Evolutionary conservation across 306 rosid genomes (phyloP), one percentile per base, ranked within the genome.

Genomic region (Begonia peltatifolia): DNA sequence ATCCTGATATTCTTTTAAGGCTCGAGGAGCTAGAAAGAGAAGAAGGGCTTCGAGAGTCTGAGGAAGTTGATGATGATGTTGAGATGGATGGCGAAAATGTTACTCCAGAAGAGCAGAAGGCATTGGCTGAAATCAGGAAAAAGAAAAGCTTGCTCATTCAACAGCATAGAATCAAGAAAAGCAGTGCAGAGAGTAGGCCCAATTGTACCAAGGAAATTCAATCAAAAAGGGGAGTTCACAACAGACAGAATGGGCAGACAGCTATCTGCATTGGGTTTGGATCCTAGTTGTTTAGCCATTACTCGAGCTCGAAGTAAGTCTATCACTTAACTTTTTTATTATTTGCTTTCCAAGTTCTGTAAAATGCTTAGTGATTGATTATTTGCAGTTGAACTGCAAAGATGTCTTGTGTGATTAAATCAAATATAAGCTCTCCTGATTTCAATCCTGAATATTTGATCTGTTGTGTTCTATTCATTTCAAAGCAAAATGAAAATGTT

Each of bases 171-270:
- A 76, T 81, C 10, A 87, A 81, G 74, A 87, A 84, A 71, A 84
- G 96, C 75, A 79, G 82, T 14, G 94, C 94, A 22, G 87, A 87
- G 73, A 87, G 84, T 69, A 55, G 92, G 47, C 87, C 87, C 96
- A 22, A 73, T 47, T 14, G 92, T 87, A 56, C 85, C 96, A 9
- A 81, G 96, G 58, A 87, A 87, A 56, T 73, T 84, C 53, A 75
- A 81, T 68, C 81, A 84, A 68, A 84, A 87, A 50, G 69, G 42
- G 56, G 52, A 74, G 54, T 87, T 56, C 73, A 81, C 92, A 1
- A 38, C 81, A 12, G 59, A 71, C 60, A 81, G 90, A 74, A 87
- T 87, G 96, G 96, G 87, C 58, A 74, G 96, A 72, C 84, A 87
- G 61, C 58, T 87, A 58, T 76, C 94, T 12, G 49, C 71, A 44